Conservation (phyloP, 2,329 filamentous ascomycete species). For the Curvularia hawaiiensis region DNA sequence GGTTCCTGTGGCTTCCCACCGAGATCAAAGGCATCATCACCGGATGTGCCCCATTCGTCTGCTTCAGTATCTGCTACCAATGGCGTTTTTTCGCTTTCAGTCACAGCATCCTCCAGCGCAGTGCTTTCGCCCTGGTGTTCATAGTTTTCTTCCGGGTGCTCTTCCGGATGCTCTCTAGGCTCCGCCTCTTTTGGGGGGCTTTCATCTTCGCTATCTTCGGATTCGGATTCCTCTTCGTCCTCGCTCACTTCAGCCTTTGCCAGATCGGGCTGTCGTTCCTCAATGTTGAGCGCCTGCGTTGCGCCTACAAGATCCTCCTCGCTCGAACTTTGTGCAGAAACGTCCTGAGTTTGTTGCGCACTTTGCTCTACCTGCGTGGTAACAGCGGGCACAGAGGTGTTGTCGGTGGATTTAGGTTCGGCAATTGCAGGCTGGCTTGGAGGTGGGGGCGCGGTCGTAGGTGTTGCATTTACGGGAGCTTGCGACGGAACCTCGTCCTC, state of each 20-base stretch:
- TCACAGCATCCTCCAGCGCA: constrained; percentile 52
- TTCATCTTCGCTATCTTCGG: constrained; percentile 45
- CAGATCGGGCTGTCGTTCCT: constrained; percentile 3
- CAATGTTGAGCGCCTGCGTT: constrained; percentile 26
- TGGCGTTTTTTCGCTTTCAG: constrained; percentile 50
- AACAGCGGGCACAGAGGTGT: constrained; percentile 32
- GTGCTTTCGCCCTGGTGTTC: constrained; percentile 55
- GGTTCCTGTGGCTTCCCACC: constrained; percentile 33
- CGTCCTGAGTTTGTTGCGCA: constrained; percentile 11
- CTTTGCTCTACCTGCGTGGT: constrained; percentile 41
- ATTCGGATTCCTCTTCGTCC: constrained; percentile 23
- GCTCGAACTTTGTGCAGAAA: constrained; percentile 10
- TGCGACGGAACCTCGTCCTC: constrained; percentile 12
- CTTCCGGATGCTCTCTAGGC: constrained; percentile 26
- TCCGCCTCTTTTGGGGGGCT: constrained; percentile 16
- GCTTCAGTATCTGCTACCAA: constrained; percentile 50
- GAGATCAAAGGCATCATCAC: constrained; percentile 38
- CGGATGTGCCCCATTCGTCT: constrained; percentile 41
- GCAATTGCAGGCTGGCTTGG: constrained; percentile 12
- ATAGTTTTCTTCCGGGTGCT: constrained; percentile 46
- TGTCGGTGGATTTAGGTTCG: constrained; percentile 7
- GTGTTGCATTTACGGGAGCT: constrained; percentile 9
- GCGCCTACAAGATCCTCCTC: constrained; percentile 24
- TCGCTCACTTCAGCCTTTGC: constrained; percentile 14
- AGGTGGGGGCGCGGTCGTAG: constrained; percentile 6